Base-by-base conservation (phyloP, 257 asterid genomes). In the Nyctanthes arbortristis region DNA sequence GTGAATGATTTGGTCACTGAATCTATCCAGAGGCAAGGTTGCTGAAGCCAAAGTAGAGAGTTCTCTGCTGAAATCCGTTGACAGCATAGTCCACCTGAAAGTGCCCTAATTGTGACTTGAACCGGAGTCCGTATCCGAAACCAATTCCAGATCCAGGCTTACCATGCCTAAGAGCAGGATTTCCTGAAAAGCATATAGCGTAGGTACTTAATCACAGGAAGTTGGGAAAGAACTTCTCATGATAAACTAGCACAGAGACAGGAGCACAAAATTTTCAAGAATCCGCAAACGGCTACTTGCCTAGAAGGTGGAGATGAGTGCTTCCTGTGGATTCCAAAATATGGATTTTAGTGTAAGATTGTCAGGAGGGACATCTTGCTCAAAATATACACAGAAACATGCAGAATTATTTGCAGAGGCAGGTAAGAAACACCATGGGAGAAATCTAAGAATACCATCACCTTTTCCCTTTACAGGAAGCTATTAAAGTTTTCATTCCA, bases 61-160 rank as follows among this genome's bases (percentile, higher is more conserved):
- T 93, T 77, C 77, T 81, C 83, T 93, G 96, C n/a, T 83, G 83
- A 73, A 85, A 77, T 20, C 89, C 89, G 63, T 93, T 93, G 74
- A 88, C 77, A 67, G 96, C 96, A 43, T 74, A 84, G 78, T 93
- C 97, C 58, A 87, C 85, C 75, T 93, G 97, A 63, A 90, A 61
- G 78, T 93, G 96, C 27, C 97, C 98, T 37, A 90, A 29, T 9
- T 67, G 92, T 32, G 97, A 87, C 78, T 90, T 93, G 54, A 90
- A 85, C 29, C 98, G 89, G 40, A 93, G 83, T 49, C 97, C 97
- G 45, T 82, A 90, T 77, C 98, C 98, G 18, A 87, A 47, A 35
- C 98, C 96, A 32, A 84, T 32, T 47, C 98, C 98, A 1, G 57
- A 75, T 60, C 98, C 98, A 37, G 97, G 98, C 76, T 90, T 93